phyloP scores from a whole-genome alignment of 768 basidiomycete species.

The Scleroderma citrinum region DNA sequence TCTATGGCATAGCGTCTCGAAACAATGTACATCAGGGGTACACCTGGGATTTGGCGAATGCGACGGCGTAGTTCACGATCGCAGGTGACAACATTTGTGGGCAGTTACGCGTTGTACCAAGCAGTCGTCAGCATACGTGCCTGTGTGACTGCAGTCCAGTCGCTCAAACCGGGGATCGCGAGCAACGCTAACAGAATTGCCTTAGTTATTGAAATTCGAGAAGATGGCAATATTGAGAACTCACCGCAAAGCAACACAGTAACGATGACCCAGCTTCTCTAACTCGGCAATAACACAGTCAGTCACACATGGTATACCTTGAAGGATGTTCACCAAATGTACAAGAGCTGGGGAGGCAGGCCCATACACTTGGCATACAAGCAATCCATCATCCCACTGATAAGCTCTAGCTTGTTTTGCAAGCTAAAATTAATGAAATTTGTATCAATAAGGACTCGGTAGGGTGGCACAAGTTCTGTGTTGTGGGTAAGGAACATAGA shows the following conservation, averaged over 20 bases:
- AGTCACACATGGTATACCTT: conserved; percentile 98
- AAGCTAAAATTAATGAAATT: conserved; percentile 99
- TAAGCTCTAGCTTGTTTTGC: conserved; percentile 94
- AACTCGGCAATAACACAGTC: conserved; percentile 99
- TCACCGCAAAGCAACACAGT: conserved; percentile 89
- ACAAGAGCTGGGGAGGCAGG: neutral
- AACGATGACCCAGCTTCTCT: conserved; percentile 94
- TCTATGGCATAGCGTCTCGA: conserved; percentile 91
- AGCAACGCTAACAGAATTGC: conserved; percentile 62
- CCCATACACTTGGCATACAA: conserved; percentile 91
- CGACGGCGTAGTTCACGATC: conserved; percentile 91
- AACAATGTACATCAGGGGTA: conserved; percentile 97
- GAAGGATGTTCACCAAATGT: conserved; percentile 4
- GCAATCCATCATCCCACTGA: conserved; percentile 99
- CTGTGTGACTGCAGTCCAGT: conserved; percentile 83
- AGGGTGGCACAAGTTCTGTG: conserved; percentile 91
- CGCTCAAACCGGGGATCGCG: conserved; percentile 97
- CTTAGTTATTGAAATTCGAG: conserved; percentile 1
- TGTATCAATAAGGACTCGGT: conserved; percentile 95
- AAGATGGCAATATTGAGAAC: conserved; percentile 20
- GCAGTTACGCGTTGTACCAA: conserved; percentile 92
- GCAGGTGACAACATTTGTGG: conserved; percentile 96
- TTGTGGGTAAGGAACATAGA: conserved; percentile 95
- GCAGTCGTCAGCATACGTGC: conserved; percentile 99
- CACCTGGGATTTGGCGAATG: conserved; percentile 87